Conservation (phyloP, 768 basidiomycete species). For the Porphyrellus cyaneotinctus region DNA sequence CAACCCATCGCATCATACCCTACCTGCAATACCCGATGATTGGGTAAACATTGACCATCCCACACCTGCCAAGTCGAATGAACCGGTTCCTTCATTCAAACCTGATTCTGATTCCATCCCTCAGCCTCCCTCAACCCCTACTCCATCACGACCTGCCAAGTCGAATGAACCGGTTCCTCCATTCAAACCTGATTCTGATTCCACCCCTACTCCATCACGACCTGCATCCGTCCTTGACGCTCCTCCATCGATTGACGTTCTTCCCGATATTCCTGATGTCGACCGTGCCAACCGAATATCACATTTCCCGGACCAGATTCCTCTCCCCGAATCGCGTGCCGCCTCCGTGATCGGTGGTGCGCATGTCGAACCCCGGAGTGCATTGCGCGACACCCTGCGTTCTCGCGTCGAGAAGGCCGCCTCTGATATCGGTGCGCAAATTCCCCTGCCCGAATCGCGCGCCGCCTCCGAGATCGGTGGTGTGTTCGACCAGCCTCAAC, state of each 20-base stretch:
- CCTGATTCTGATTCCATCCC: slow-evolving; percentile 5
- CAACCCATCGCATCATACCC: slow-evolving; percentile 17
- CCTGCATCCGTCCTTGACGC: slow-evolving; percentile 12
- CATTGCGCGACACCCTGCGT: slow-evolving; percentile 10
- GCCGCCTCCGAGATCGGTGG: slow-evolving; percentile 30
- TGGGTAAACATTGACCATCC: slow-evolving; percentile 27
- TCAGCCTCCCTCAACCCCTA: background rate
- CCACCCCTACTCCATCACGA: too few species aligned
- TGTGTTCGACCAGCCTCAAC: slow-evolving; percentile 20
- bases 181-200: slow-evolving; percentile 4
- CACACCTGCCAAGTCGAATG: slow-evolving; percentile 1
- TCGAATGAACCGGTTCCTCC: slow-evolving; percentile 5
- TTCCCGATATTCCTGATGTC: slow-evolving; percentile 19
- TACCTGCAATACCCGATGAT: slow-evolving; percentile 25
- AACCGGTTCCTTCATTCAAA: slow-evolving; percentile 3
- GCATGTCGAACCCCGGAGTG: slow-evolving; percentile 16
- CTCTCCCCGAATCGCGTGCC: slow-evolving; percentile 29
- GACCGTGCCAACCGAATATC: slow-evolving; percentile 3
- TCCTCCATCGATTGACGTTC: slow-evolving; percentile 9
- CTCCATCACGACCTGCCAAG: slow-evolving; percentile 7
- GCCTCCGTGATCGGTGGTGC: slow-evolving; percentile 28
- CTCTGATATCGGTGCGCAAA: slow-evolving; percentile 22
- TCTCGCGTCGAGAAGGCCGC: slow-evolving; percentile 14
- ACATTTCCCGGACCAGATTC: slow-evolving; percentile 18
- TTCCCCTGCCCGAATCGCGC: slow-evolving; percentile 29